Base-by-base conservation (phyloP, 2,329 filamentous ascomycete species). In the Aspergillus udagawae region DNA sequence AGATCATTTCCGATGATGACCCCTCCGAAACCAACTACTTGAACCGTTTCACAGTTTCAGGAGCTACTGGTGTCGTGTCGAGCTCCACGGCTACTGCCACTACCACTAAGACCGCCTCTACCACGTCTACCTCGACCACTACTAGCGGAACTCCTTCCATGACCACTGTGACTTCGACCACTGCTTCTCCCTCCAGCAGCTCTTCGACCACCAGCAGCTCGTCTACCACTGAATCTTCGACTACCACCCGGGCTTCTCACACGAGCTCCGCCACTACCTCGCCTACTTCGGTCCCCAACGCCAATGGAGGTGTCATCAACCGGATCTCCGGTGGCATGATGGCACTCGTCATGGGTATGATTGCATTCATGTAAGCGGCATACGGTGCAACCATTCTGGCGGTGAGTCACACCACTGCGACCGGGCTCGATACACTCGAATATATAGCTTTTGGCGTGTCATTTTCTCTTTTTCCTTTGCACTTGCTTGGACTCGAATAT, bases 1-100 rank as follows among this genome's bases (percentile, higher is more conserved):
- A 82, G 66, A 84, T 84, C 65, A 70, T 82, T 66, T 71, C 75
- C 62, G 80, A 82, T 63, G 61, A 62, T 6, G 65, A 83, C 70
- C 51, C 72, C 8, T 58, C 53, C 51, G 65, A 77, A 59, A 73
- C 71, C 69, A 84, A 84, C 76, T 84, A 80, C 75, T 78, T 77
- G 38, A 77, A 79, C 6, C 76, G 75, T 59, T 84, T 84, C 71
- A 72, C 75, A 41, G 73, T 84, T 55, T 65, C 78, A 12, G 79
- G 77, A 60, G 72, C 73, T 60, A 77, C 75, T 56, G 77, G 62
- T 58, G 60, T 66, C 32, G 63, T 69, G 50, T 67, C 75, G n/a
- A 64, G 69, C 21, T 70, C 68, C 42, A 60, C 60, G 32, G 56
- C 66, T 14, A 53, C 65, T 8, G 32, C 23, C 7, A 58, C 65